These are phyloP conservation scores for Puccinia triticina DNA, from an alignment of 1,284 basidiomycete species.

Conservation along the genomic window DNA sequence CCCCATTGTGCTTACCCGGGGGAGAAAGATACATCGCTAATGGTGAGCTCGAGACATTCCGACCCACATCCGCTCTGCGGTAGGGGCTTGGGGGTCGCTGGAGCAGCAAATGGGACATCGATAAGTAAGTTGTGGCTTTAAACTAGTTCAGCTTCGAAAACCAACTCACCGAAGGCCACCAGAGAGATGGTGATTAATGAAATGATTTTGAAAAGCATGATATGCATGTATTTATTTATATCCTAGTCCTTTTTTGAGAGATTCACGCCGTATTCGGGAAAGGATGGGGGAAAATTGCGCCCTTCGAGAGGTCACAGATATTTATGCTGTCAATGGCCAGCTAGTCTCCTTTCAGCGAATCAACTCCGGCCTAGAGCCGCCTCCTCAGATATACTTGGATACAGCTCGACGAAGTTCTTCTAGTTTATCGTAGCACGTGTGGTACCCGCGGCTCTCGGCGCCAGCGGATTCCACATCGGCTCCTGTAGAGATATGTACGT, in stretches of 20 bases:
- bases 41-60: not conserved
- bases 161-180: not conserved
- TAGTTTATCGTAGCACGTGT: too few relatives aligned
- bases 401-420: too few relatives aligned
- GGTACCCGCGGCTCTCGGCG: not conserved
- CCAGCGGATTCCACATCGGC: not conserved
- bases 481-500: not conserved
- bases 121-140: not conserved
- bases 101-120: not conserved
- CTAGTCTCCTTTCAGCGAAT: not conserved
- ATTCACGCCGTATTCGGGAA: not conserved
- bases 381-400: too few relatives aligned
- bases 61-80: not conserved
- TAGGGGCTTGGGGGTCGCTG: not conserved
- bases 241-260: not conserved
- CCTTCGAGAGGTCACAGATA: not conserved
- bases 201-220: not conserved
- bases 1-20: not conserved
- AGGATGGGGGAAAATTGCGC: not conserved
- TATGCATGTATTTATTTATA: not conserved
- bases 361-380: not conserved
- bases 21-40: not conserved
- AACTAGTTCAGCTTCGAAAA: not conserved
- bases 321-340: not conserved
- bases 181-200: not conserved